Evolutionary conservation across 805 yeast species (phyloP), one percentile per base, ranked within the genome.

Genomic region (Diddensiella transvaalensis): DNA sequence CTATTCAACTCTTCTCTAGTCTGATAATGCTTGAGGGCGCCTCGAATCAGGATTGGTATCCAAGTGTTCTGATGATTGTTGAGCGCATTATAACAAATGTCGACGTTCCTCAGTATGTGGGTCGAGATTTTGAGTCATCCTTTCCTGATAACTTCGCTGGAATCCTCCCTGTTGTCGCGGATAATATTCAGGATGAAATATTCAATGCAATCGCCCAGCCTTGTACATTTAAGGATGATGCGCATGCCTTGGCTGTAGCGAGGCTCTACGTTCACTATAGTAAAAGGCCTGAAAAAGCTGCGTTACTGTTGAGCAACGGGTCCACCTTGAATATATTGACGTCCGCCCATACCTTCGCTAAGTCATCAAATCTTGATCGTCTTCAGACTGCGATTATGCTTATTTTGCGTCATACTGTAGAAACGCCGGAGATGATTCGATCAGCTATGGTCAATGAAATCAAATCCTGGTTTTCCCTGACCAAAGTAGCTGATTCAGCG

Each of bases 351-450:
- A 44, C 52, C 2, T 66, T 69, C 50, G 59, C 69, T 3, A 65
- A 60, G 40, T 64, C 72, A 3, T 72, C 71, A 15, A 67, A 64
- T 40, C 65, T 70, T 1, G 67, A 67, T 38, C 64, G 65, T 50
- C 49, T 80, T 1, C 81, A 79, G 50, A 67, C 74, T 3, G 63
- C 78, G 1, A 69, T 82, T 18, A 70, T 80, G 0, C 68, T 79
- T 10, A 67, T 88, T 29, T 62, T 83, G 1, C 76, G 96, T 60
- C 72, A 85, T 39, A 82, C 89, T 49, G 79, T 83, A 61, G 97
- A 89, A 63, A 76, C 79, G 2, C 62, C 68, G 0, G 74, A 71
- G 0, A 66, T 77, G 10, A 67, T 87, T 3, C 68, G 71, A 23
- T 67, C 68, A 6, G 66, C 76, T 33, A 77, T 87, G 58, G 57